A percentile compares a stretch with the other conserved stretches of the same genome.
Evolutionary conservation across 163 green algal species (phyloP).

Genomic region (Trebouxia gelatinosa): DNA sequence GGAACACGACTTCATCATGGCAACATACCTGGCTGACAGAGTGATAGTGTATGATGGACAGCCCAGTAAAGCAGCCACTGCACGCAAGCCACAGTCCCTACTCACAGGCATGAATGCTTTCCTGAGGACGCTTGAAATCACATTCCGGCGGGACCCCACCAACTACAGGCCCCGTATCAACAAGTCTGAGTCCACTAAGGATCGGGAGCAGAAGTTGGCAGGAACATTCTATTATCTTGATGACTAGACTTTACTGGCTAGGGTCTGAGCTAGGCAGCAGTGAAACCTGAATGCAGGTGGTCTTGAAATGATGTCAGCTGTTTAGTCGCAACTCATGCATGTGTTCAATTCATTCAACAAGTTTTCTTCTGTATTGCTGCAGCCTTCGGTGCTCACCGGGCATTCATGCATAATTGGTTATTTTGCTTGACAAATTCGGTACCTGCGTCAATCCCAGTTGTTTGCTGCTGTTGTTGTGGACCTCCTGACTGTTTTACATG

Average conservation of each 20-base stretch:
- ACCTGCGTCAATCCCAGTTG: no score
- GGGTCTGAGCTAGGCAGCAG: background rate
- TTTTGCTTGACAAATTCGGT: background rate
- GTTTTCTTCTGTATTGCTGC: no score
- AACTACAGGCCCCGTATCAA: conserved; percentile 96
- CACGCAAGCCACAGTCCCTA: conserved; percentile 78
- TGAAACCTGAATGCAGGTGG: background rate
- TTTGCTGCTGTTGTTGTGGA: no score
- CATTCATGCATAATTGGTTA: background rate
- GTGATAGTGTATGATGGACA: conserved; percentile 97
- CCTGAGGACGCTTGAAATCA: conserved; percentile 96
- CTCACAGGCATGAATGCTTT: conserved; percentile 97
- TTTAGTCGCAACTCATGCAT: background rate
- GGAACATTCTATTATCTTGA: conserved; percentile 78
- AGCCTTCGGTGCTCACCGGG: background rate
- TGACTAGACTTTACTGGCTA: background rate
- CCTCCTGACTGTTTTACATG: no score
- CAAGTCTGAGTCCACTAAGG: conserved; percentile 87
- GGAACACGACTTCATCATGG: conserved; percentile 99
- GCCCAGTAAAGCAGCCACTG: conserved; percentile 79
- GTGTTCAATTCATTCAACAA: no score
- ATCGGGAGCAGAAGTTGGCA: conserved; percentile 90
- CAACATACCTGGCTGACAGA: conserved; percentile 96
- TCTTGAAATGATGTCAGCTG: background rate
- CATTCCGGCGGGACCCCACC: conserved; percentile 95